Evolutionary conservation across 2,329 filamentous ascomycete species (phyloP), one percentile per base, ranked within the genome.

Genomic region (Hyphodiscus sp.): DNA sequence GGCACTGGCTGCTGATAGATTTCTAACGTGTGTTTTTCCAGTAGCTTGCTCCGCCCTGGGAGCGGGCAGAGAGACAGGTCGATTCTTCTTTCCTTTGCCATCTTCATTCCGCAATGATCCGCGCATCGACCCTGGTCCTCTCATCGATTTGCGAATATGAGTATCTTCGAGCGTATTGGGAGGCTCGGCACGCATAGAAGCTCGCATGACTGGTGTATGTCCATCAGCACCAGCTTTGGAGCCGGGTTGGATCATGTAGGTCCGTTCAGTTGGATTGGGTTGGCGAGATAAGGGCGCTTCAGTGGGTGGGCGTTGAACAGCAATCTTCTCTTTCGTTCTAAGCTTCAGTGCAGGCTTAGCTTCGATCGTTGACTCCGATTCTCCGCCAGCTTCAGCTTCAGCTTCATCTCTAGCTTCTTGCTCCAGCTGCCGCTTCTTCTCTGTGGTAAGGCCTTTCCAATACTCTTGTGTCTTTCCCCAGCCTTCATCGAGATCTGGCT

Each of bases 381-480:
- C 61, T 15, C 71, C 72, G 41, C 76, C 73, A 13, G 67, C 64
- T 50, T 78, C 74, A 13, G 67, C 64, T 50, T 78, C 74, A 1
- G 70, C 72, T 30, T 79, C 76, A 7, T 73, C 69, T 10, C 71
- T 54, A n/a, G 65, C 78, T 1, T 74, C 76, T 45, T 81, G 76
- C 53, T 81, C 76, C 47, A 77, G 67, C 63, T 83, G 78, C 7
- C 78, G 78, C 44, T 83, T 79, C 63, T 84, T 81, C 30, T 86
- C 79, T 1, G 75, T 73, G 8, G 78, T 83, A 7, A 90, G 69
- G 49, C 80, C 80, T 57, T 78, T 82, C 87, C 86, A 90, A 62
- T 86, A 89, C 0, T 79, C 73, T 62, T 86, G 87, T 16, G 84
- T 80, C 50, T 79, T 76, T 57, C 83, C 81, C 87, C 86, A 90